These are phyloP conservation scores for Penicillium janthinellum DNA, from an alignment of 2,329 filamentous ascomycete species.

Conservation along the genomic window DNA sequence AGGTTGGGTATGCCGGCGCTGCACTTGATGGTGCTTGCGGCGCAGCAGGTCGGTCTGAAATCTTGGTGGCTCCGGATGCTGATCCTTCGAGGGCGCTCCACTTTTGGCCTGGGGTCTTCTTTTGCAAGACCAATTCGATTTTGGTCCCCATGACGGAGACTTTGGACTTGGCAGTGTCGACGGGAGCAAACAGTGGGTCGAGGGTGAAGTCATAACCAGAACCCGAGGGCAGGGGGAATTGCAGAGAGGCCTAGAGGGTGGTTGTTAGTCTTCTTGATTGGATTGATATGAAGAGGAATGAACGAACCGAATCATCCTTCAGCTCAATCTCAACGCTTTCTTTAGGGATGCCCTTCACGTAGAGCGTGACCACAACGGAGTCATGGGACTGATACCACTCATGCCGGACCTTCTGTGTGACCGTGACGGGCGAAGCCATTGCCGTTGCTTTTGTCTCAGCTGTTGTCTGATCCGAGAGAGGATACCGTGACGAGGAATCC, in stretches of 20 bases:
- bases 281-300: neutral
- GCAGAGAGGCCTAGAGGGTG: constrained; percentile 52
- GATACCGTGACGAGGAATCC: neutral
- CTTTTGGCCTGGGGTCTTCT: constrained; percentile 65
- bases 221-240: constrained; percentile 59
- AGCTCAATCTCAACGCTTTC: constrained; percentile 58
- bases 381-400: constrained; percentile 69
- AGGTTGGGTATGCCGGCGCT: constrained; percentile 76
- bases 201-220: constrained; percentile 63
- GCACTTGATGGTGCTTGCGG: constrained; percentile 27
- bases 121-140: constrained; percentile 73
- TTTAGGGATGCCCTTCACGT: constrained; percentile 65
- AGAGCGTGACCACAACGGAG: constrained; percentile 64
- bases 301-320: constrained; percentile 48
- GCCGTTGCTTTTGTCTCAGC: neutral
- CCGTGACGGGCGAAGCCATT: constrained; percentile 10
- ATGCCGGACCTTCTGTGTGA: constrained; percentile 61
- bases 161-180: constrained; percentile 64
- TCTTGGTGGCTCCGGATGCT: constrained; percentile 25
- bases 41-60: constrained; percentile 23
- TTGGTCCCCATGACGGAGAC: constrained; percentile 73
- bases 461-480: neutral
- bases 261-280: neutral
- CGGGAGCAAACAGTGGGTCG: constrained; percentile 66
- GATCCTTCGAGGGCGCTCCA: constrained; percentile 64